These are phyloP conservation scores for Aspergillus pseudotamarii DNA, from an alignment of 2,329 filamentous ascomycete genomes.

Conservation along the genomic window DNA sequence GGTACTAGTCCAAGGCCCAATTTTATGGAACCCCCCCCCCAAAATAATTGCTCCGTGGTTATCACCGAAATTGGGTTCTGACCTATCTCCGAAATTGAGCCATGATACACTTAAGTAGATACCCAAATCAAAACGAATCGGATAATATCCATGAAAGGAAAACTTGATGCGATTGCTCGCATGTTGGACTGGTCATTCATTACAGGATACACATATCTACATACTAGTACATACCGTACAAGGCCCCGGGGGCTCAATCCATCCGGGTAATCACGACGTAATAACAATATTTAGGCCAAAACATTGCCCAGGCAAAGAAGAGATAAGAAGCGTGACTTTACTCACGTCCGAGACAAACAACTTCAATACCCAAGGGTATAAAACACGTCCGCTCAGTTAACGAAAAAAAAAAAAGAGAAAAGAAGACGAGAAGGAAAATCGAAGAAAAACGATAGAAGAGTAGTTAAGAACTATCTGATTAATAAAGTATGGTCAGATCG, in stretches of 20 bases:
- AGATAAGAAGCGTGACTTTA: conserved; percentile 3
- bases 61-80: not conserved
- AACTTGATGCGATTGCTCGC: conserved; percentile 8
- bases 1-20: not conserved
- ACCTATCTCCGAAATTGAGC: not conserved
- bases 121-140: not conserved
- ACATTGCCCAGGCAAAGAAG: conserved; percentile 3
- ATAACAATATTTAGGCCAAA: conserved; percentile 9
- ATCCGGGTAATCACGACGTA: conserved; percentile 11
- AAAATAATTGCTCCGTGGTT: not conserved
- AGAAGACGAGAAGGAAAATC: not conserved
- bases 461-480: conserved; percentile 6
- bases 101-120: not conserved
- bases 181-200: conserved; percentile 21
- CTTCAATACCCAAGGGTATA: not conserved
- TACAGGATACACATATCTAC: conserved; percentile 28
- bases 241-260: conserved; percentile 10
- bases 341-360: conserved; percentile 8
- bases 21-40: not conserved
- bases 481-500: not conserved
- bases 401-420: not conserved
- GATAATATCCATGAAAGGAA: not conserved
- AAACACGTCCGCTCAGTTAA: conserved; percentile 6
- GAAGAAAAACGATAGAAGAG: conserved; percentile 4
- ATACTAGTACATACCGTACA: conserved; percentile 22